A percentile compares a stretch with the other conserved stretches of the same genome.
Evolutionary conservation across 164 flowering plant genomes (phyloP).

Genomic region (Aristolochia fimbriata): DNA sequence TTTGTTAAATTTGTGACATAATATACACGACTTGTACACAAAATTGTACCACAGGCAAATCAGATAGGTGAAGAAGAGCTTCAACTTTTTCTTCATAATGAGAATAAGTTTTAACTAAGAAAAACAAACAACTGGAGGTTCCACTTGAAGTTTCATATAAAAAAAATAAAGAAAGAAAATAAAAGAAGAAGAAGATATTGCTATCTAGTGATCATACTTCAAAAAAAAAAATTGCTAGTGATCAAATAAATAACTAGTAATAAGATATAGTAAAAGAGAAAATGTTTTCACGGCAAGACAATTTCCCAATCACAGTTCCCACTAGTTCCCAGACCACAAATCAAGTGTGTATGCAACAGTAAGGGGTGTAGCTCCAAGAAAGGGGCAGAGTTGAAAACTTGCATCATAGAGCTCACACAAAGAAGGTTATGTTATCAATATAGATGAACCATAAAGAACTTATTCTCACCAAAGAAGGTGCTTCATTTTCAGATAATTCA

Average conservation of each 20-base stretch:
- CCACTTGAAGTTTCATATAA: not conserved
- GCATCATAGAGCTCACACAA: too few species aligned
- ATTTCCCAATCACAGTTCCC: too few species aligned
- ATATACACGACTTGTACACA: not conserved
- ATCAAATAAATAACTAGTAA: too few species aligned
- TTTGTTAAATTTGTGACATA: not conserved
- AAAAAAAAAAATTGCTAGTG: too few species aligned
- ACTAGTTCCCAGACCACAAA: too few species aligned
- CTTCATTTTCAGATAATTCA: constrained; percentile 87
- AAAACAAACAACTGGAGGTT: not conserved
- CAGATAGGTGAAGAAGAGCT: not conserved
- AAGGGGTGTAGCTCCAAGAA: too few species aligned
- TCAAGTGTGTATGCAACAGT: too few species aligned
- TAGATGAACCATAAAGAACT: not conserved
- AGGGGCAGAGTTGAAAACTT: not conserved
- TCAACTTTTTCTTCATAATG: not conserved
- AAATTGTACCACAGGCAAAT: not conserved
- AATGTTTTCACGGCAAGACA: too few species aligned
- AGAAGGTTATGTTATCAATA: not conserved
- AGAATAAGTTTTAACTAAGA: not conserved
- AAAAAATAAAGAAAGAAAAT: too few species aligned
- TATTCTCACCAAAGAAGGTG: constrained; percentile 40
- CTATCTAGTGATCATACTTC: too few species aligned
- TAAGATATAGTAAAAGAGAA: too few species aligned
- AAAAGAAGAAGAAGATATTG: too few species aligned